Percentiles rank a stretch among this genome's conserved stretches.
These are phyloP conservation scores for Aspergillus niger DNA, from an alignment of 2,329 filamentous ascomycete species.

Conservation along the genomic window DNA sequence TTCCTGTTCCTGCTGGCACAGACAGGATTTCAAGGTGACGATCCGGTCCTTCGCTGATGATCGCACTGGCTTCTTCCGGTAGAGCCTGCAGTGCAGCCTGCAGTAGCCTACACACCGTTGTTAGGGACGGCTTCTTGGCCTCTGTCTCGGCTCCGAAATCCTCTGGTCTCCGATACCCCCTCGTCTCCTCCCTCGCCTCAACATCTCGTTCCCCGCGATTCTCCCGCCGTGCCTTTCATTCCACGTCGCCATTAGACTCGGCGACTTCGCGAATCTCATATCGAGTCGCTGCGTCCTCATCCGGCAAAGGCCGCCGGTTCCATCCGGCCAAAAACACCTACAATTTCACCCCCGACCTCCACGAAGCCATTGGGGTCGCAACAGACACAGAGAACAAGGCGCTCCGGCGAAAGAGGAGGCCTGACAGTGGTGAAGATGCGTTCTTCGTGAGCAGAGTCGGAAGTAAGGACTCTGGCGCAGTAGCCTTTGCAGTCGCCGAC, in stretches of 20 bases:
- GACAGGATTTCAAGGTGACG: conserved; percentile 22
- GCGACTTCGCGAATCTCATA: conserved; percentile 59
- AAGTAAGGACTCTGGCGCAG: conserved; percentile 50
- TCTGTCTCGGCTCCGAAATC: conserved; percentile 18
- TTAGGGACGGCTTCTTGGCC: conserved; percentile 24
- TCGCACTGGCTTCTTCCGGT: conserved; percentile 30
- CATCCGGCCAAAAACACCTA: conserved; percentile 69
- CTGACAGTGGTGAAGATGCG: conserved; percentile 87
- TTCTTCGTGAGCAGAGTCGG: conserved; percentile 90
- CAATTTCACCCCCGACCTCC: conserved; percentile 63
- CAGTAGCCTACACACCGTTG: conserved; percentile 34
- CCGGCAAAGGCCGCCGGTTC: conserved; percentile 70
- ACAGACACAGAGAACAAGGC: conserved; percentile 45
- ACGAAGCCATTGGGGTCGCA: conserved; percentile 40
- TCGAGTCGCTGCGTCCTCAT: conserved; percentile 72
- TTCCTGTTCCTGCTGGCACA: conserved; percentile 11
- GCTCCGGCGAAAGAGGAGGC: conserved; percentile 64
- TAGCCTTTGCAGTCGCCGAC: conserved; percentile 88
- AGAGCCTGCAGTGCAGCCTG: conserved; percentile 38
- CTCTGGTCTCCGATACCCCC: conserved; percentile 14
- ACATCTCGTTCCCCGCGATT: conserved; percentile 7
- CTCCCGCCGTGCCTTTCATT: conserved; percentile 31
- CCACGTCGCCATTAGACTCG: conserved; percentile 29
- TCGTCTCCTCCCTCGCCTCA: conserved; percentile 12
- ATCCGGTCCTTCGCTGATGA: conserved; percentile 33